Evolutionary conservation across 2,329 filamentous ascomycete species (phyloP), one percentile per base, ranked within the genome.

Genomic region (Aspergillus fumigatiaffinis): DNA sequence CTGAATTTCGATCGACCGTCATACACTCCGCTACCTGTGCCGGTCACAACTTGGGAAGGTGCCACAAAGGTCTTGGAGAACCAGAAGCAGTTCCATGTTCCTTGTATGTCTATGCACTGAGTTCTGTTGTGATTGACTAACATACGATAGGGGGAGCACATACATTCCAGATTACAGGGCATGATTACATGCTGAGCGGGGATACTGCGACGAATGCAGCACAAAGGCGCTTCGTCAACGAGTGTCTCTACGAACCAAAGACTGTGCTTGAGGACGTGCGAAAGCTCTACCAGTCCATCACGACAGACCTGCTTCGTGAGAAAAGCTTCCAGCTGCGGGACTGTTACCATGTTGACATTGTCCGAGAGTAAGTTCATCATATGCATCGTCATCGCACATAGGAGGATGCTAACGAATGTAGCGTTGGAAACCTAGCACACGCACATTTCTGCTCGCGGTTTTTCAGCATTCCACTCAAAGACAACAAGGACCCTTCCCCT

Each of bases 131-230:
- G 23, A 1, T 32, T 53, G 1, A 14, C 5, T 3, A 2, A 25
- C 7, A 17, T n/a, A 44, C 4, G 10, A 44, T 12, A 56, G 54
- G 54, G 54, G 54, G 54, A 4, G 7, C 21, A 42, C 54, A 50
- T 56, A 56, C 50, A 17, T 50, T 49, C 42, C 50, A 53, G 10
- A 38, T 56, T 21, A 53, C 54, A 3, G 4, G 42, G 5, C 54
- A 56, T 47, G 50, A 53, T 35, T 56, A 52, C 20, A 53, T 53
- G 50, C 10, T 56, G 7, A 56, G 54, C 12, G 54, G 50, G 10
- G 50, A 56, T n/a, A 49, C 50, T 1, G 6, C 42, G 0, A 42
- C 44, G 20, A 46, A 56, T 38, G 32, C 42, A 12, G 14, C 49
- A 10, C 54, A 56, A 20, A 52, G 54, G 26, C 26, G 7, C 2